Conservation (phyloP, 2,329 filamentous ascomycete genomes). For the Colletotrichum tropicicola region DNA sequence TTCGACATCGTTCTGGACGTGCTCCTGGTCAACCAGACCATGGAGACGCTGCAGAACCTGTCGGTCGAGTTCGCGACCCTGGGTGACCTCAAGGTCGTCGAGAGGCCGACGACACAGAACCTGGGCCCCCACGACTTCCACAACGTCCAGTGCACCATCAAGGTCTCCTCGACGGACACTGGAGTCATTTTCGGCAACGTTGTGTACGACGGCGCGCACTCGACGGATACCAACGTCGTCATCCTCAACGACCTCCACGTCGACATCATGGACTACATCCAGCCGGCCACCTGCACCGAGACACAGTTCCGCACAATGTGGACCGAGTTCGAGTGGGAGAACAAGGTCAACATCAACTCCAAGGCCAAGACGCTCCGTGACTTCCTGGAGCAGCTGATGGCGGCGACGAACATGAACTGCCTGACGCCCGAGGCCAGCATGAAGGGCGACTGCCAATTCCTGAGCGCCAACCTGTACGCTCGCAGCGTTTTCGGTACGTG, state of each 20-base stretch:
- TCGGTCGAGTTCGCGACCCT: conserved; percentile 99
- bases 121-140: conserved; percentile 95
- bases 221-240: conserved; percentile 93
- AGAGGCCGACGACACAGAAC: conserved; percentile 95
- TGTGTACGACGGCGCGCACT: conserved; percentile 93
- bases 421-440: conserved; percentile 95
- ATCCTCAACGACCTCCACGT: conserved; percentile 98
- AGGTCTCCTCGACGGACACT: conserved; percentile 97
- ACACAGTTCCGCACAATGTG: conserved; percentile 99
- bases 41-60: conserved; percentile 94
- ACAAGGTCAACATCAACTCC: conserved; percentile 99
- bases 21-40: conserved; percentile 95
- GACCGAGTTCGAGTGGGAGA: conserved; percentile 99
- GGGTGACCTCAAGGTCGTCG: conserved; percentile 96
- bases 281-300: conserved; percentile 94
- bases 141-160: conserved; percentile 98
- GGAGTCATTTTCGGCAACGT: conserved; percentile 99
- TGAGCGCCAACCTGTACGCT: conserved; percentile 96
- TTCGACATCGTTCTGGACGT: conserved; percentile 99
- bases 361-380: conserved; percentile 92
- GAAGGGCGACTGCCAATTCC: conserved; percentile 97
- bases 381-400: conserved; percentile 95
- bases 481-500: conserved; percentile 97
- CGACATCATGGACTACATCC: conserved; percentile 99
- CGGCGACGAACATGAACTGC: conserved; percentile 98